Base-by-base conservation (phyloP, 805 yeast species). In the Kregervanrija fluxuum region DNA sequence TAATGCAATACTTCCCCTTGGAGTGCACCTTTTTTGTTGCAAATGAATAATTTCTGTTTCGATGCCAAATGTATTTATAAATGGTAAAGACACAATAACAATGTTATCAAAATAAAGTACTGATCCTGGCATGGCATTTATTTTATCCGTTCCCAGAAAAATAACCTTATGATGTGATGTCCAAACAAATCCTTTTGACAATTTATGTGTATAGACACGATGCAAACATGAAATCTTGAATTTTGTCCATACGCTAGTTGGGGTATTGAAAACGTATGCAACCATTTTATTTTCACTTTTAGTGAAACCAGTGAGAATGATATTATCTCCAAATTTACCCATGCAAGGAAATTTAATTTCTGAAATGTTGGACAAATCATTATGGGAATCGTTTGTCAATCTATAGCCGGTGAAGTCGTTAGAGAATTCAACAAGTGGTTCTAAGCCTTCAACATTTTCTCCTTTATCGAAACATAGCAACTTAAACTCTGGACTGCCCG, bases 131-230 rank as follows among this genome's bases (percentile, higher is more conserved):
- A 79, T 69, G 35, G 57, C 57, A 1, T 72, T 61, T 3, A 76
- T 69, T n/a, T 68, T 63, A 31, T 57, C 54, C 50, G 70, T 72
- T 1, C 93, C 93, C 33, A 85, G 54, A 30, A 82, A 60, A 1
- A 82, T 64, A 1, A 82, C 79, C 57, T 79, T 80, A 55, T 85
- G 91, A 60, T 85, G 95, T 1, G 90, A 81, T 31, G 73, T 74
- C 95, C 95, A 85, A 1, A 79, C 79, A 61, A 74, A 80, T 0
- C 84, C 78, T 49, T 78, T 80, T 77, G 85, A 78, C 41, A 82
- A 71, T 42, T 82, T 65, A 54, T 82, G 85, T 2, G 75, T 68
- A 30, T 74, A 74, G 31, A 70, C 64, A 40, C 71, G 75, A 50
- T 75, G 80, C 40, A 73, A 70, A 53, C 81, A 68, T 57, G 72